Evolutionary conservation across 192 early-diverging fungal genomes (phyloP), one percentile per base, ranked within the genome.

Genomic region (Dissophora ornata): DNA sequence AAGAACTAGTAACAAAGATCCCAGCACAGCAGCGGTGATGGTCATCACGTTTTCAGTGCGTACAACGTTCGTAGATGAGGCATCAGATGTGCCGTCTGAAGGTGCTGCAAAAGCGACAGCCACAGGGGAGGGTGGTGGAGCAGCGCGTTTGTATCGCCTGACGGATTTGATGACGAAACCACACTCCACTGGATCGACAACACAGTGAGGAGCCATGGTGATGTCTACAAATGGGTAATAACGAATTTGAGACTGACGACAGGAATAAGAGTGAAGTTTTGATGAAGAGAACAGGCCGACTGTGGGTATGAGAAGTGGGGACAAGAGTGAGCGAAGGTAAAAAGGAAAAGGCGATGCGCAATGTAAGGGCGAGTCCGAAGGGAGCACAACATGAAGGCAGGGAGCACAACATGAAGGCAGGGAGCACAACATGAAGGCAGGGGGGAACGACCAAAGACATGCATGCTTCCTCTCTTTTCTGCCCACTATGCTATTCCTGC

Each of bases 1-100:
- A n/a, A 59, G 3, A 13, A 59, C 11, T 28, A 74, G 9, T 16
- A 65, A 40, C 13, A 64, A 26, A 2, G 62, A 53, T n/a, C 62
- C 62, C 30, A 62, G 18, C 3, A 49, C 32, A 13, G 56, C 69
- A 3, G 54, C 45, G 33, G 47, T 28, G 54, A 71, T 25, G 2
- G 58, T 63, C 21, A 71, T 26, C 3, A 51, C 40, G 11, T 51
- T 51, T 29, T 28, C 49, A 4, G 49, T 12, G 18, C 4, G 18
- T n/a, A 45, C 18, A 45, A 45, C 18, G 4, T 6, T 18, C 9
- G 44, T 5, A 4, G 44, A n/a, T 6, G 44, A 45, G 44, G 44
- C 9, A 18, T n/a, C 44, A n/a, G 44, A 45, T 4, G n/a, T n/a
- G 44, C 18, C 18, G 44, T 45, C n/a, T 9, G 44, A 18, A n/a